These are phyloP conservation scores for Backusella liffmaniae DNA, from an alignment of 192 early-diverging fungal genomes.

Conservation along the genomic window DNA sequence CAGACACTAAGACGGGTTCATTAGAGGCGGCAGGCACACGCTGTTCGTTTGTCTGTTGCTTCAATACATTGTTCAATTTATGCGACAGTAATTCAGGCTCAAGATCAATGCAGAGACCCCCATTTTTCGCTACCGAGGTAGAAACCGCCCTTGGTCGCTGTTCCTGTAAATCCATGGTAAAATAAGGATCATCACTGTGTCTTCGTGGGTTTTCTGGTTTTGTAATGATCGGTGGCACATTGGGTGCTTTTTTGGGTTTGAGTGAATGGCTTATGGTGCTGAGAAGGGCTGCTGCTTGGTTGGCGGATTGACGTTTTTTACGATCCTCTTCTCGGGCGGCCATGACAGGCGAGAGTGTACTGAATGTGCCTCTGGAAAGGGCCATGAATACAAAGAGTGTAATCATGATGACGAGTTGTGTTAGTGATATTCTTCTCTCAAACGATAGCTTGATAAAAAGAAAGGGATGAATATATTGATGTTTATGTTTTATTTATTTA, in stretches of 20 bases:
- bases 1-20: background rate
- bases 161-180: background rate
- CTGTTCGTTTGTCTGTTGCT: background rate
- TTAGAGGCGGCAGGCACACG: background rate
- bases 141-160: background rate
- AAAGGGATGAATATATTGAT: background rate
- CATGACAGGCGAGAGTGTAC: slow-evolving; percentile 35
- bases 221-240: background rate
- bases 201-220: background rate
- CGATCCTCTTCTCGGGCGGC: slow-evolving; percentile 35
- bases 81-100: background rate
- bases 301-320: slow-evolving; percentile 24
- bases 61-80: background rate
- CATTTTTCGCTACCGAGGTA: background rate
- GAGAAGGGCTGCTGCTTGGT: background rate
- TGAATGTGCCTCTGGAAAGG: slow-evolving; percentile 42
- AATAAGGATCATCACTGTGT: slow-evolving; percentile 4
- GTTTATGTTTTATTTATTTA: background rate
- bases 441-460: slow-evolving; percentile 37
- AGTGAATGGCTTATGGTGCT: background rate
- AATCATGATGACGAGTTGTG: slow-evolving; percentile 35
- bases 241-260: background rate
- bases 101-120: background rate
- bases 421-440: slow-evolving; percentile 42
- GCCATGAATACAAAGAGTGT: slow-evolving; percentile 39